Evolutionary conservation across 495 filamentous ascomycete genomes (phyloP).

Genomic region (Lophiostoma macrostomum): DNA sequence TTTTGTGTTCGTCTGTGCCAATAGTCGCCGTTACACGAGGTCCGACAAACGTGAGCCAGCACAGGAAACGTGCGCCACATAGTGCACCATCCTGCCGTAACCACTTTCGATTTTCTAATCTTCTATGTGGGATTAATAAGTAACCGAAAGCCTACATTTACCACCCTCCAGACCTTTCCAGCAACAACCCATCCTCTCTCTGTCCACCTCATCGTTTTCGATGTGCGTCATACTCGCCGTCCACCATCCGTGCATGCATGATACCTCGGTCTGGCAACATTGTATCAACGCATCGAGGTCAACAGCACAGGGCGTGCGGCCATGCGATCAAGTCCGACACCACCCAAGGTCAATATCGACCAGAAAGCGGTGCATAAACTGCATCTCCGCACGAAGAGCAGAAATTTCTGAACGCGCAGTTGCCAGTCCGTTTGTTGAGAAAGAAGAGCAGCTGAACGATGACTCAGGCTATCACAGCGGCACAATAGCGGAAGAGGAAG

Average conservation of each 20-base stretch:
- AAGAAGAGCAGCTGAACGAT: constrained; percentile 2
- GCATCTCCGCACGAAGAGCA: constrained; percentile 15
- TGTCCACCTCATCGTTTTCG: background rate
- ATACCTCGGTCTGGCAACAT: constrained; percentile 24
- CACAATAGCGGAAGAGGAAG: constrained; percentile 16
- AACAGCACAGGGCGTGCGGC: background rate
- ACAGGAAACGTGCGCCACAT: background rate
- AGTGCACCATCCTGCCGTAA: background rate
- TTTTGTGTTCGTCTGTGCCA: too few species aligned
- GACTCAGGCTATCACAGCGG: constrained; percentile 27
- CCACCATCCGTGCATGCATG: constrained; percentile 24
- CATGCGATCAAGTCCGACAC: constrained; percentile 15
- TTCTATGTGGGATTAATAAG: too few species aligned
- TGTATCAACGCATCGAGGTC: constrained; percentile 12
- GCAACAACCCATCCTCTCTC: too few species aligned
- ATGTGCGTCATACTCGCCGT: constrained; percentile 29
- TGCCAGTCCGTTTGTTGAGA: background rate
- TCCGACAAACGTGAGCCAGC: background rate
- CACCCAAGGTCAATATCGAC: constrained; percentile 23
- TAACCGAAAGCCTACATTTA: too few species aligned
- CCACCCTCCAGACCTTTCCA: too few species aligned
- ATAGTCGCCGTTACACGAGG: background rate
- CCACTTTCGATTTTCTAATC: too few species aligned
- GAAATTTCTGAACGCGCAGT: constrained; percentile 13
- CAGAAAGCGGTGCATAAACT: constrained; percentile 19